phyloP scores from a whole-genome alignment of 2,329 filamentous ascomycete species.

The Dothistroma septosporum region DNA sequence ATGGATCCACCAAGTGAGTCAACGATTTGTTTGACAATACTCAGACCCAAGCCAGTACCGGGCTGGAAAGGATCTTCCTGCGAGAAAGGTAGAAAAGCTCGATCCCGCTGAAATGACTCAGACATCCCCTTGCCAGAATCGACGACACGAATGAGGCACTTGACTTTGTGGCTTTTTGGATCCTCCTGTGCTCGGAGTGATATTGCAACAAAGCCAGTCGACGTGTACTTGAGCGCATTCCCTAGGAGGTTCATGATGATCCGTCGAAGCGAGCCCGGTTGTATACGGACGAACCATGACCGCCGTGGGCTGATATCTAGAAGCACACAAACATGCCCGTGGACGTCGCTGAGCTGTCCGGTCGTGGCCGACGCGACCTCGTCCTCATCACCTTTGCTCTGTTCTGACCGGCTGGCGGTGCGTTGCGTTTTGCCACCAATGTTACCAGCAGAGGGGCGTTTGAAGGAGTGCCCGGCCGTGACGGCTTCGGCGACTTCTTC shows the following conservation, averaged over 20 bases:
- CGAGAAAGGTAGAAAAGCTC: constrained; percentile 34
- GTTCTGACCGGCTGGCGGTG: background rate
- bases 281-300: constrained; percentile 44
- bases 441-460: constrained; percentile 20
- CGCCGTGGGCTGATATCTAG: constrained; percentile 41
- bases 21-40: constrained; percentile 48
- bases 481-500: constrained; percentile 56
- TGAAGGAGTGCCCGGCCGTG: constrained; percentile 48
- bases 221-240: constrained; percentile 49
- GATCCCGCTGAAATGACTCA: constrained; percentile 27
- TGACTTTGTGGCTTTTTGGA: constrained; percentile 13
- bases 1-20: constrained; percentile 57
- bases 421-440: background rate
- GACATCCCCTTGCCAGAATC: constrained; percentile 37
- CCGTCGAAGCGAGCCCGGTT: constrained; percentile 45
- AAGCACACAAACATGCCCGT: constrained; percentile 37
- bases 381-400: background rate
- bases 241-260: constrained; percentile 47
- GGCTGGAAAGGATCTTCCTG: constrained; percentile 34
- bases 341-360: background rate
- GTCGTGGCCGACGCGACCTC: background rate
- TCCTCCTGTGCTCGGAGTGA: constrained; percentile 32
- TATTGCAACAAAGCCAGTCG: constrained; percentile 40
- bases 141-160: constrained; percentile 20
- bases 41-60: constrained; percentile 36